Conservation (phyloP, 495 filamentous ascomycete species). For the Penicillium parvum region DNA sequence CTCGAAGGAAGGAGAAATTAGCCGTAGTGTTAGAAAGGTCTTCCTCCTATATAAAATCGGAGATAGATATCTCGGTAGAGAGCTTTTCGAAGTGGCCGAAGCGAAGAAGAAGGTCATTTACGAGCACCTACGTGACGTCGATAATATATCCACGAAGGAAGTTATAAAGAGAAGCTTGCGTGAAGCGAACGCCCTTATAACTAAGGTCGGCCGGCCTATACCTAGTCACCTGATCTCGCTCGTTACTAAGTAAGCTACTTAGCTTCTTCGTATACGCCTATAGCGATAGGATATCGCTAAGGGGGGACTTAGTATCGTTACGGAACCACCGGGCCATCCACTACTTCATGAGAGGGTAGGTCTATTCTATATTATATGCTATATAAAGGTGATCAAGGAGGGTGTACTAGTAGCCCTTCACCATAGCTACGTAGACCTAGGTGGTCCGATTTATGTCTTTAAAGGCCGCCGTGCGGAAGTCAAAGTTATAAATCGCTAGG, state of each 20-base stretch:
- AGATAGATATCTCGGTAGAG: background rate
- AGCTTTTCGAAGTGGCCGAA: background rate
- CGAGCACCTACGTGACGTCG: background rate
- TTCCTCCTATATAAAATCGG: background rate
- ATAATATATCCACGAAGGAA: background rate
- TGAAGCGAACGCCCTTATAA: background rate
- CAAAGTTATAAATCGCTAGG: background rate
- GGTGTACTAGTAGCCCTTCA: background rate
- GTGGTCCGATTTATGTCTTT: background rate
- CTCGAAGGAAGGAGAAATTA: background rate
- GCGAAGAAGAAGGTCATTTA: background rate
- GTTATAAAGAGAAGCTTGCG: background rate
- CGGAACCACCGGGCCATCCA: background rate
- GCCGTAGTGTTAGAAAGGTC: background rate
- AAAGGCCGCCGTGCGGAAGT: background rate
- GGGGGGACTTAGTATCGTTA: too few species aligned
- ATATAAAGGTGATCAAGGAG: background rate
- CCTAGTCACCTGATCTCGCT: too few species aligned
- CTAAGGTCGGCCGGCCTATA: too few species aligned
- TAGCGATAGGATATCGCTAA: too few species aligned
- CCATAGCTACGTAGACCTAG: background rate
- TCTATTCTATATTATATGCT: background rate
- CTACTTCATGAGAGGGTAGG: background rate
- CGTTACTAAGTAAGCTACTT: too few species aligned
- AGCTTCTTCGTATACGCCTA: too few species aligned